These are phyloP conservation scores for Cytospora mali DNA, from an alignment of 2,329 filamentous ascomycete species.

Conservation along the genomic window DNA sequence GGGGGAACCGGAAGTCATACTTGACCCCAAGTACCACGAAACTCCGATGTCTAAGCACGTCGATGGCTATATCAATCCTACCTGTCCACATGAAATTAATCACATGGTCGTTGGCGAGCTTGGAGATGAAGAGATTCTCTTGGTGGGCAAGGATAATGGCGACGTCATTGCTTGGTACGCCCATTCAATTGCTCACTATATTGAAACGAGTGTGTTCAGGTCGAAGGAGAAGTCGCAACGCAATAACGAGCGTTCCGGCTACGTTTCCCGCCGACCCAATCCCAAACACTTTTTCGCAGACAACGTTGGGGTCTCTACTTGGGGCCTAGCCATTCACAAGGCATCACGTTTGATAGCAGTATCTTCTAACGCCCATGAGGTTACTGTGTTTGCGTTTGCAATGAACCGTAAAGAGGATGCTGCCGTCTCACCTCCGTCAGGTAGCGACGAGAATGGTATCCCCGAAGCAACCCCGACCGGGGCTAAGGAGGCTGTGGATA, in stretches of 20 bases:
- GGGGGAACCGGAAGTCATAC: slow-evolving; percentile 52
- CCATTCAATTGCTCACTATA: slow-evolving; percentile 49
- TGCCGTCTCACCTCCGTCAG: neutral
- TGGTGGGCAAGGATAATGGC: slow-evolving; percentile 72
- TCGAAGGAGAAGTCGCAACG: neutral
- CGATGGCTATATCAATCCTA: slow-evolving; percentile 34
- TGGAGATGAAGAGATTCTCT: slow-evolving; percentile 69
- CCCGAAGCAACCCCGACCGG: neutral
- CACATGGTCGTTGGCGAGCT: slow-evolving; percentile 69
- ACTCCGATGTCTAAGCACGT: slow-evolving; percentile 20
- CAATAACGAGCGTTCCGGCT: neutral
- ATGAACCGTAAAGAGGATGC: slow-evolving; percentile 31
- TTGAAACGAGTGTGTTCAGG: slow-evolving; percentile 38
- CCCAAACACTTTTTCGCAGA: slow-evolving; percentile 67
- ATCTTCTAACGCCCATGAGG: slow-evolving; percentile 69
- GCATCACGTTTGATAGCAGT: slow-evolving; percentile 84
- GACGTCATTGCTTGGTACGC: slow-evolving; percentile 74
- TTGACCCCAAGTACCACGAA: slow-evolving; percentile 35
- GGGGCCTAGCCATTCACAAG: slow-evolving; percentile 84
- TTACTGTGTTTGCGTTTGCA: slow-evolving; percentile 57
- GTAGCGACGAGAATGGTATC: neutral
- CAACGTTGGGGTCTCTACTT: slow-evolving; percentile 78
- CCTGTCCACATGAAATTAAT: slow-evolving; percentile 65
- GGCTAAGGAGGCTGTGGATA: neutral
- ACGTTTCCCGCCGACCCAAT: neutral